A percentile compares a stretch with the other conserved stretches of the same genome.
Conservation (phyloP, 345 rosid genomes). For the Eucalyptus cladocalyx region DNA sequence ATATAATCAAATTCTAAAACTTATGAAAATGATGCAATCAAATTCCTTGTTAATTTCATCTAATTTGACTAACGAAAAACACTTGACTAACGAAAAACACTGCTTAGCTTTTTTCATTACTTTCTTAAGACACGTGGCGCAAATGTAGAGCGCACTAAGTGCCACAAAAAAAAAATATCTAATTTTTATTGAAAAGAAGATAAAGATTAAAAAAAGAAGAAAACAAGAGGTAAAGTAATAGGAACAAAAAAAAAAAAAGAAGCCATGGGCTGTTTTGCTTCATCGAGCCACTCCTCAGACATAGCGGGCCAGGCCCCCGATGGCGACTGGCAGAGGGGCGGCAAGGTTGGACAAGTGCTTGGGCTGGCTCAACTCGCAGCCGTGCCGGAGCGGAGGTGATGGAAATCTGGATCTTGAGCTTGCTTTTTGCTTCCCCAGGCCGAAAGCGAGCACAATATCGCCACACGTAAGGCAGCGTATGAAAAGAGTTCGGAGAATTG, state of each 20-base stretch:
- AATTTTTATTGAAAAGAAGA: neutral
- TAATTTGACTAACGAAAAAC: no score
- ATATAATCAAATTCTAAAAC: no score
- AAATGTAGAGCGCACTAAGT: neutral
- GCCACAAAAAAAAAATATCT: neutral
- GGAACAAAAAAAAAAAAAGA: fast-evolving
- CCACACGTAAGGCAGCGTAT: neutral
- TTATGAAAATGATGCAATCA: no score
- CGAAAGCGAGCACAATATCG: neutral
- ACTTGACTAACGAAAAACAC: no score
- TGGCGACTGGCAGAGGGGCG: neutral
- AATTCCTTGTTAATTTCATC: neutral
- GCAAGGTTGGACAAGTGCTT: neutral
- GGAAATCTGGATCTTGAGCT: neutral
- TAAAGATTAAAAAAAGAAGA: neutral
- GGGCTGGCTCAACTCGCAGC: neutral
- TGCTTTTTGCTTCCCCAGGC: neutral
- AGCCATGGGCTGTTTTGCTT: neutral
- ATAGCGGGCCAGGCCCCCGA: neutral
- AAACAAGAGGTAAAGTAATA: neutral
- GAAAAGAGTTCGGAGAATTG: neutral
- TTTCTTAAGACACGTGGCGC: neutral
- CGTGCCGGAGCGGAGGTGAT: neutral
- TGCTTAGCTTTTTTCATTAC: neutral
- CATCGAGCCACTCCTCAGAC: neutral